Base-by-base conservation (phyloP, 176 grass and related monocot species). In the Aegilops speltoides region DNA sequence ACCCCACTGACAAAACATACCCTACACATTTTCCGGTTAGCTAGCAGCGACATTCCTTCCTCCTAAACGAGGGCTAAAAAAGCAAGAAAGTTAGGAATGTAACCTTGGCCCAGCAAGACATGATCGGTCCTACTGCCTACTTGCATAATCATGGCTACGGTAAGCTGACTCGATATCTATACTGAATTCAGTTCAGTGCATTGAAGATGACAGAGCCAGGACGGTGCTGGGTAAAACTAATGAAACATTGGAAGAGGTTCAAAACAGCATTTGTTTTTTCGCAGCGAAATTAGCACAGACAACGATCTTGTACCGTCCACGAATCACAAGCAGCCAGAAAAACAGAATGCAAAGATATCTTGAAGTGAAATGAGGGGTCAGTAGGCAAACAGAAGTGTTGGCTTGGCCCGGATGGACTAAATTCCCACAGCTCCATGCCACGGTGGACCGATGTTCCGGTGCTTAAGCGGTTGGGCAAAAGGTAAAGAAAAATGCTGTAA, bases 51-150 rank as follows among this genome's bases (percentile, higher is more conserved):
- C 76, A 57, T 66, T 70, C n/a, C 52, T 86, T 81, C 75, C 68
- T 81, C 82, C 82, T 77, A 70, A 81, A 85, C 40, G 84, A 79
- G 28, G 32, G 40, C 17, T 43, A 23, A 46, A 20, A 77, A 83
- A 79, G 54, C 52, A 86, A 25, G 74, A 83, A 83, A 83, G 66
- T 45, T 32, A 83, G n/a, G 89, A 84, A 87, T 87, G 56, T 46
- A 19, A 82, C 77, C 82, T 78, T 70, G 70, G 82, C 67, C 74
- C 82, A 82, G 82, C 82, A 66, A 82, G 40, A 78, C 84, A 82
- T 82, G 52, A 78, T 85, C 24, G 85, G 79, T 6, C 81, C 77
- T 80, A 87, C 81, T 65, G 60, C 83, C 62, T 19, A 70, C 82
- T 68, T 77, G 85, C 69, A 63, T 19, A 80, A 87, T 76, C 45